Evolutionary conservation across 371 early-diverging fungal genomes (phyloP).

Genomic region (Circinella minor): DNA sequence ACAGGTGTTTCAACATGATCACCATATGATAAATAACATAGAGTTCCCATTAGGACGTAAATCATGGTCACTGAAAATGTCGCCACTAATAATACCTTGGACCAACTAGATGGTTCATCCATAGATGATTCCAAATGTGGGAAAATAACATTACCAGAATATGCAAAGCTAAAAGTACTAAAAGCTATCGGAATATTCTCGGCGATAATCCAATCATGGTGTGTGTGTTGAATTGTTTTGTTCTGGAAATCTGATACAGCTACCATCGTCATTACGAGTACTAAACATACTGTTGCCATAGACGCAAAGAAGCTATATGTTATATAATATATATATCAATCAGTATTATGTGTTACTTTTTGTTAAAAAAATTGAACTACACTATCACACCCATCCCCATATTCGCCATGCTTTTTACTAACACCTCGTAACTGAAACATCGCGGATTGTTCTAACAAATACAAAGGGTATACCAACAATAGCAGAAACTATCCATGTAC

Average conservation of each 20-base stretch:
- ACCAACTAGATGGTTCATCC: slow-evolving; percentile 71
- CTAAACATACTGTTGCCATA: slow-evolving; percentile 26
- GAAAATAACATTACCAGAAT: slow-evolving; percentile 31
- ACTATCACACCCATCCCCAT: too few relatives aligned
- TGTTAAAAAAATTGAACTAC: too few relatives aligned
- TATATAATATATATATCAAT: neutral
- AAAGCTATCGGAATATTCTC: slow-evolving; percentile 28
- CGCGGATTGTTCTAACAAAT: slow-evolving; percentile 71
- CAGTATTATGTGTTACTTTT: neutral
- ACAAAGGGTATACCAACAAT: slow-evolving; percentile 72
- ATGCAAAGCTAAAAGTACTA: slow-evolving; percentile 29
- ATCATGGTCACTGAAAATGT: slow-evolving; percentile 70
- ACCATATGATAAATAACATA: slow-evolving; percentile 86
- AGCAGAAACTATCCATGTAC: slow-evolving; percentile 72
- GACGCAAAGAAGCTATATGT: slow-evolving; percentile 22
- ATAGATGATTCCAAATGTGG: slow-evolving; percentile 78
- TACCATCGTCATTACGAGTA: slow-evolving; percentile 24
- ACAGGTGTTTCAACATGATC: slow-evolving; percentile 69
- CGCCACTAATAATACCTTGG: slow-evolving; percentile 69
- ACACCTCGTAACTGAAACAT: slow-evolving; percentile 65
- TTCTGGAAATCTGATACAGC: slow-evolving; percentile 14
- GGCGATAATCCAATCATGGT: slow-evolving; percentile 25
- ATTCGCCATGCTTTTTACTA: neutral
- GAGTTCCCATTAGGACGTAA: slow-evolving; percentile 72
- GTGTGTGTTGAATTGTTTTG: neutral